Evolutionary conservation across 2,329 filamentous ascomycete genomes (phyloP), one percentile per base, ranked within the genome.

Genomic region (Sporothrix inflata): DNA sequence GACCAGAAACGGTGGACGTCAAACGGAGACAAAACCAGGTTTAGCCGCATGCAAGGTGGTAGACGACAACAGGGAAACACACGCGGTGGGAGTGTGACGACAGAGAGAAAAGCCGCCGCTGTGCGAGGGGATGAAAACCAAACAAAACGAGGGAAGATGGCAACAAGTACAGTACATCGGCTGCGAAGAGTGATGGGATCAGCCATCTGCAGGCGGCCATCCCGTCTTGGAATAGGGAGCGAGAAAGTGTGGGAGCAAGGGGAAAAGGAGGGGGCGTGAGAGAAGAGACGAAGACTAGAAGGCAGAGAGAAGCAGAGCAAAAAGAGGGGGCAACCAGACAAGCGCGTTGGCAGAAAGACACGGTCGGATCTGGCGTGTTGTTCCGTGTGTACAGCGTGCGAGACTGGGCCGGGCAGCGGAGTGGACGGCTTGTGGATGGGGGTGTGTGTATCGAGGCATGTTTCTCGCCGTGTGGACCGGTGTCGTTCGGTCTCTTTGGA

Each of bases 271-370:
- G 71, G 72, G 72, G 72, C 30, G 75, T 75, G 74, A 72, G 51
- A 14, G 24, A 61, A 49, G 9, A 5, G 34, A 45, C 47, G 61
- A 55, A 19, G 27, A 68, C 11, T 24, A 45, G 47, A 69, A 69
- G 69, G 24, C 73, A 74, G 71, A 70, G 21, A 21, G 40, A 38
- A 47, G 16, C 40, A 66, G 61, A 30, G 7, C 42, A 40, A 71
- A 71, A 71, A 63, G 72, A 72, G 61, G 65, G 68, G 75, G 42
- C 38, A 45, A 27, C 12, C 65, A 78, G 81, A 78, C 80, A 82
- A 82, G 79, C 80, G 81, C 80, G 80, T 75, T 79, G 79, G 80
- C 81, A 80, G 80, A 80, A 79, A 79, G 77, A 16, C 77, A 77
- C 78, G 78, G 78, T 78, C 70, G 75, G 76, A 77, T 79, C 76